Conservation (phyloP, 2,329 filamentous ascomycete genomes). For the Monosporascus sp. region DNA sequence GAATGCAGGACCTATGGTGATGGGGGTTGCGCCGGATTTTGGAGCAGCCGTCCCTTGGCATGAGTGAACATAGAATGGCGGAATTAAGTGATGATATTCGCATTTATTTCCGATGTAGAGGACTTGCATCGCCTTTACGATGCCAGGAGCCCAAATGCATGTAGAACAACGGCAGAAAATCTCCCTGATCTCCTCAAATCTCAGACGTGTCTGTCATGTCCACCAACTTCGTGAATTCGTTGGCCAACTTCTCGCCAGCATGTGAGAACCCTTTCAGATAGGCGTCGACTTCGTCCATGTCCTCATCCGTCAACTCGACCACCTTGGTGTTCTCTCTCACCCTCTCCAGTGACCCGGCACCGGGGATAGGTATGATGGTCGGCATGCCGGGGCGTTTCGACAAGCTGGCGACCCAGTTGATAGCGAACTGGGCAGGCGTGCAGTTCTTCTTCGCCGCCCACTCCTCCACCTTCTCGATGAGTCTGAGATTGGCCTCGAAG, state of each 20-base stretch:
- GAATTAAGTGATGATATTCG: too few species aligned
- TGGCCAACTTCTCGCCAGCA: slow-evolving; percentile 15
- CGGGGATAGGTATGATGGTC: slow-evolving; percentile 46
- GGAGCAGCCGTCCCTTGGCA: too few species aligned
- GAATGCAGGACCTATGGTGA: too few species aligned
- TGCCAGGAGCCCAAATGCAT: too few species aligned
- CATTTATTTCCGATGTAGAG: too few species aligned
- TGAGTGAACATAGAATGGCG: too few species aligned
- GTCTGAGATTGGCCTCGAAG: slow-evolving; percentile 8
- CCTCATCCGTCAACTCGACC: slow-evolving; percentile 28
- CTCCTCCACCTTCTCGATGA: slow-evolving; percentile 11
- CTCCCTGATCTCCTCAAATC: not conserved
- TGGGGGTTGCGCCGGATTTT: too few species aligned
- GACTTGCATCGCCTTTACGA: too few species aligned
- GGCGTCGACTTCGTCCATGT: slow-evolving; percentile 31
- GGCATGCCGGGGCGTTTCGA: slow-evolving; percentile 32
- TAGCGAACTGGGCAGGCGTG: slow-evolving; percentile 16
- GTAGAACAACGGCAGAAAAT: too few species aligned
- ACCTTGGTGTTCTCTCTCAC: slow-evolving; percentile 41
- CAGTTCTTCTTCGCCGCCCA: slow-evolving; percentile 14
- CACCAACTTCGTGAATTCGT: not conserved
- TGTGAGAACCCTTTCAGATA: slow-evolving; percentile 29
- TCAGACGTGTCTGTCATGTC: slow-evolving; percentile 1
- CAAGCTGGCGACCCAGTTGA: slow-evolving; percentile 14
- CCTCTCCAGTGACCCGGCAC: slow-evolving; percentile 37